Evolutionary conservation across 306 rosid species (phyloP).

Genomic region (Casuarina equisetifolia): DNA sequence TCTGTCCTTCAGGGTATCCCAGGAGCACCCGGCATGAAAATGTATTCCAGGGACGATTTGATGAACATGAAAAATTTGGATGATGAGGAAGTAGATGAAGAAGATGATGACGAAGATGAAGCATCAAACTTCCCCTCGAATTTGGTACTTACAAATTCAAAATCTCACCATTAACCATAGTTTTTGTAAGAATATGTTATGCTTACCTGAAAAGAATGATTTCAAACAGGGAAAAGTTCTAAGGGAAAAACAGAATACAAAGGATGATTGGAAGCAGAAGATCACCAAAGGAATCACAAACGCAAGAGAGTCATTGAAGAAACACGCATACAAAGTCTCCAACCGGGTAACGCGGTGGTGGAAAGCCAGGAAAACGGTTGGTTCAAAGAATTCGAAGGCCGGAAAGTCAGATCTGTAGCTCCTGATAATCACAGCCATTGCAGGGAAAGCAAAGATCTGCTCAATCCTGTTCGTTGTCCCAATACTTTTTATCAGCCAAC

Average conservation of each 20-base stretch:
- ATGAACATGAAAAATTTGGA: slow-evolving; percentile 80
- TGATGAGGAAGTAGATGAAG: slow-evolving; percentile 59
- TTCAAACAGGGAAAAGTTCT: slow-evolving; percentile 63
- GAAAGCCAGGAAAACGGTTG: slow-evolving; percentile 48
- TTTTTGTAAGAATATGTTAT: neutral
- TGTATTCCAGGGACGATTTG: slow-evolving; percentile 90
- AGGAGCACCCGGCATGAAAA: slow-evolving; percentile 98
- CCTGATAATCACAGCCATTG: slow-evolving; percentile 7
- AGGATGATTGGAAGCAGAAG: slow-evolving; percentile 61
- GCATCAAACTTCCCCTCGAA: slow-evolving; percentile 58
- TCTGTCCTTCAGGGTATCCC: slow-evolving; percentile 84
- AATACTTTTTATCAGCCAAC: slow-evolving; percentile 16
- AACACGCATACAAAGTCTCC: slow-evolving; percentile 64
- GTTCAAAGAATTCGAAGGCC: slow-evolving; percentile 47
- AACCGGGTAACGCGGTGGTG: slow-evolving; percentile 57
- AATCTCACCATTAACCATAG: neutral
- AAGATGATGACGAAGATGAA: slow-evolving; percentile 48
- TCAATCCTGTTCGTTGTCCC: slow-evolving; percentile 16
- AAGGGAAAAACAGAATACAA: slow-evolving; percentile 54
- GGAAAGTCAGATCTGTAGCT: slow-evolving; percentile 71
- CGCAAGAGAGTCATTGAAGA: slow-evolving; percentile 52
- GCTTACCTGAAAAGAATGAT: neutral
- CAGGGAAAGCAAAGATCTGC: slow-evolving; percentile 20
- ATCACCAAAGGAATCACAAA: slow-evolving; percentile 47
- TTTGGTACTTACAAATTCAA: slow-evolving; percentile 46